These are phyloP conservation scores for Luffa aegyptiaca DNA, from an alignment of 306 rosid species.

Conservation along the genomic window DNA sequence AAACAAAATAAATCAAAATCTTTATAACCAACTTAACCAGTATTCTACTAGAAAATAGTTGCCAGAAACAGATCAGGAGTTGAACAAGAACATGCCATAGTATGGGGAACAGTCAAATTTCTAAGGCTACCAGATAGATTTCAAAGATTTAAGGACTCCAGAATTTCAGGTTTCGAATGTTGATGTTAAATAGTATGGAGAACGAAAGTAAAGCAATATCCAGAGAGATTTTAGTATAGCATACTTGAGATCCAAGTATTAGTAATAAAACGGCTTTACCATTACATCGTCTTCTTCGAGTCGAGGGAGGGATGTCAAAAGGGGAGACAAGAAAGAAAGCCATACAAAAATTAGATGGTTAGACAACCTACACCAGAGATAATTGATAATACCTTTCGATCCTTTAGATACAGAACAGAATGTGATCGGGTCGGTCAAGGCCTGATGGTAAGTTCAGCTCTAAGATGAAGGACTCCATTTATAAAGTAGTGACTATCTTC, in stretches of 20 bases:
- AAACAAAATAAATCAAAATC: background rate
- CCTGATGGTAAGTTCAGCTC: slow-evolving; percentile 88
- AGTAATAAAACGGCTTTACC: background rate
- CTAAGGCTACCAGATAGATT: background rate
- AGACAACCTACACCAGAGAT: background rate
- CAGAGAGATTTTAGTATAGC: background rate
- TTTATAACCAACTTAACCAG: background rate
- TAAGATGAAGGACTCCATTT: slow-evolving; percentile 85
- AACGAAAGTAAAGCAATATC: background rate
- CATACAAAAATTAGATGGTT: slow-evolving; percentile 5
- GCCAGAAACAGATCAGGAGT: too few species aligned
- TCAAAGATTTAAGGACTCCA: background rate
- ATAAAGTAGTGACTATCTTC: slow-evolving; percentile 83
- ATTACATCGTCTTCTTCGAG: background rate
- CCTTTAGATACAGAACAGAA: background rate
- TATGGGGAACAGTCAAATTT: background rate
- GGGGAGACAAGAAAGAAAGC: background rate
- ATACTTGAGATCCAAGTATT: background rate
- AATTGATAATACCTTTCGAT: background rate
- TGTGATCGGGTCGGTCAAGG: slow-evolving; percentile 21
- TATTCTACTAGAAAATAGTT: background rate
- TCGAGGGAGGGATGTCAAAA: background rate
- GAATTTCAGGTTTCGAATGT: background rate
- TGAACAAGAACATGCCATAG: background rate
- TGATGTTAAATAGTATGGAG: background rate